A percentile compares a stretch with the other conserved stretches of the same genome.
phyloP scores from a whole-genome alignment of 2,329 filamentous ascomycete species.

The Colletotrichum coccodes region DNA sequence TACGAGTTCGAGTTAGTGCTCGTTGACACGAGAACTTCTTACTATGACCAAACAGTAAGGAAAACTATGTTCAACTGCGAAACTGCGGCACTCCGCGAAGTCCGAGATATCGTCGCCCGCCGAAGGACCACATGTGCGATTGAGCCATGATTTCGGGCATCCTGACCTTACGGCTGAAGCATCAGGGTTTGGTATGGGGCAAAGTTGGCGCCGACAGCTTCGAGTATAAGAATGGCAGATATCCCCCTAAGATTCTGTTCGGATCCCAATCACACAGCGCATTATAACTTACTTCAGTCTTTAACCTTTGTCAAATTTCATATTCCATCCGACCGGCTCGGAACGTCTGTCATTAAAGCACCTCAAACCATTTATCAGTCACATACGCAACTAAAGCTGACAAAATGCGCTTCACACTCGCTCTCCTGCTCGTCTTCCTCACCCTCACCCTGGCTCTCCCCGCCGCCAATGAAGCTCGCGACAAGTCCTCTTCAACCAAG shows the following conservation, averaged over 20 bases:
- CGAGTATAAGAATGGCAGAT: not conserved
- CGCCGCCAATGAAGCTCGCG: not conserved
- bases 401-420: constrained; percentile 23
- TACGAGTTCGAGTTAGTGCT: not conserved
- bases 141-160: too few species aligned
- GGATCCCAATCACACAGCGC: not conserved
- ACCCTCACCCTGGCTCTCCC: constrained; percentile 1
- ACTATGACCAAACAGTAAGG: too few species aligned
- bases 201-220: not conserved
- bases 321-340: constrained; percentile 9
- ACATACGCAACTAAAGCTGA: not conserved
- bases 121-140: not conserved
- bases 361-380: not conserved
- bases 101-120: not conserved
- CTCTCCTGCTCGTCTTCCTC: constrained; percentile 2
- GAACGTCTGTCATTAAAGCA: not conserved
- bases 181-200: too few species aligned
- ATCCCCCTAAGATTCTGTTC: too few species aligned
- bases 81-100: not conserved
- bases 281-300: too few species aligned
- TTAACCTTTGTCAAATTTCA: not conserved
- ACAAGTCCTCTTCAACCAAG: constrained; percentile 14
- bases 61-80: not conserved
- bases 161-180: not conserved
- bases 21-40: not conserved